Percentiles rank a stretch among this genome's conserved stretches.
Conservation (phyloP, 176 grass and related monocot species). For the Chrysopogon serrulatus region DNA sequence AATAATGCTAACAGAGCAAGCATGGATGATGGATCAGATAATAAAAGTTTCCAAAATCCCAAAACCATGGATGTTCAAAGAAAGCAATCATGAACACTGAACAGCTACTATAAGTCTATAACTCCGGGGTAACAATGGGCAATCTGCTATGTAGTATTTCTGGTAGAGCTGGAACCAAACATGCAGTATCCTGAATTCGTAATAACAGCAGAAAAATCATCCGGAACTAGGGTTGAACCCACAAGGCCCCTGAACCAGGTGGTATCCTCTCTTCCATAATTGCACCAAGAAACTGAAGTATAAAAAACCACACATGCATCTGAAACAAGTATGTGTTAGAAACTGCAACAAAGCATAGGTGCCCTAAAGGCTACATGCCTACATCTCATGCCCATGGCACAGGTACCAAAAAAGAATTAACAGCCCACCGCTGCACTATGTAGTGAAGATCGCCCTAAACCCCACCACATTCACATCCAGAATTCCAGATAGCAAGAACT, state of each 20-base stretch:
- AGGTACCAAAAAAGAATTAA: not conserved
- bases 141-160: not conserved
- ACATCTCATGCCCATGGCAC: not conserved
- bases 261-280: not conserved
- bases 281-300: constrained; percentile 1
- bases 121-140: not conserved
- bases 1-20: not conserved
- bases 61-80: not conserved
- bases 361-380: not conserved
- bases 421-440: not conserved
- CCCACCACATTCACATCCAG: not conserved
- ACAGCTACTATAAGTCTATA: not conserved
- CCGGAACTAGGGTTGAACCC: not conserved
- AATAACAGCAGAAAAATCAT: not conserved
- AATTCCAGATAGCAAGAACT: not conserved
- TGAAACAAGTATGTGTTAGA: not conserved
- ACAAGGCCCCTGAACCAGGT: not conserved
- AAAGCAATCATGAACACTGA: not conserved
- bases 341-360: not conserved
- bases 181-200: not conserved
- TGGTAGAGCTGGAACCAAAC: not conserved
- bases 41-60: not conserved
- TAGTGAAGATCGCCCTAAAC: not conserved
- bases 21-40: constrained; percentile 6
- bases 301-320: not conserved